Base-by-base conservation (phyloP, 176 grass and related monocot species). In the Rhipidocladum racemiflorum region DNA sequence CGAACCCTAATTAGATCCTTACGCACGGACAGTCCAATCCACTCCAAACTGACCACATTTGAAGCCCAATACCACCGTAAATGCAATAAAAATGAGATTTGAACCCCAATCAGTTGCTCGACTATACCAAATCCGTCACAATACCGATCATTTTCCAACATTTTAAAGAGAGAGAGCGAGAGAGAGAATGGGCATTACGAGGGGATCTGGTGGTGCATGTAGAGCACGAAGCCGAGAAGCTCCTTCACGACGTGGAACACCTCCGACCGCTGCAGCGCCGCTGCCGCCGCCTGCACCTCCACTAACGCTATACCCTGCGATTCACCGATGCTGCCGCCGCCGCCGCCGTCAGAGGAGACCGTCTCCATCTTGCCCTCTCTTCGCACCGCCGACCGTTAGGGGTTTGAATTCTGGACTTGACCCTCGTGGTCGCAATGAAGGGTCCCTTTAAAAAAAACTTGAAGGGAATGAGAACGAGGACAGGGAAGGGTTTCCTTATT, bases 151-250 rank as follows among this genome's bases (percentile, higher is more conserved):
- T 46, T 68, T 59, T 17, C n/a, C n/a, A 49, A 9, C 29, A 74
- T 36, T 12, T 48, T 3, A 54, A 13, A 15, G 77, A 18, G 59
- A 28, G 65, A 9, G 40, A 18, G 9, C 21, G 21, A n/a, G 61
- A n/a, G 73, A 21, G n/a, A 16, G 46, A 9, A 29, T 16, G 17
- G 8, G 28, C 4, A 61, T 87, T 94, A 97, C 95, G 92, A 82
- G 25, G 95, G 95, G 84, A 94, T 97, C 80, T 97, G 95, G 28
- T 91, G 82, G 71, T 97, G 92, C 88, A 97, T 97, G 88, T 92
- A 97, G 70, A 97, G 92, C 57, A 94, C 90, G 90, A 94, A 94
- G 70, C 95, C 92, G 42, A 97, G 25, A 23, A 97, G 70, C 79
- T 94, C 92, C 88, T 97, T 97, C 45, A 94, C 84, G 67, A 97